Base-by-base conservation (phyloP, 805 yeast genomes). In the Pichia nakasei region DNA sequence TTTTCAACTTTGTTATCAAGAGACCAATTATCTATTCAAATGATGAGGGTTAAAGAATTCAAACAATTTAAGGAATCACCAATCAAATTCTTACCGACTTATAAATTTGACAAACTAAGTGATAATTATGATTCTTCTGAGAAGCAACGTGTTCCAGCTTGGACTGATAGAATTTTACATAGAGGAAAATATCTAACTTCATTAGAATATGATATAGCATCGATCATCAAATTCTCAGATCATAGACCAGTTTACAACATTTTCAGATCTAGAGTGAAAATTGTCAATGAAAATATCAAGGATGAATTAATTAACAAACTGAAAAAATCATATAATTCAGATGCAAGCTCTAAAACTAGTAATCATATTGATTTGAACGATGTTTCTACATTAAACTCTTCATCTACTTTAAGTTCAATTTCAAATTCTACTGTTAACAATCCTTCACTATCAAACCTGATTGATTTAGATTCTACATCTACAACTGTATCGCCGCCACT, bases 191-290 rank as follows among this genome's bases (percentile, higher is more conserved):
- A 64, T 17, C 54, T 88, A 35, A 64, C 68, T 35, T 93, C 86
- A 38, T 57, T 79, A 49, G 78, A 78, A 42, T 93, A 93, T 59
- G 75, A 79, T 43, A 75, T 82, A 40, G 78, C 80, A 1, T 76
- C 76, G 51, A 63, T 63, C 20, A 61, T 91, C 35, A 58, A 57
- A 44, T 71, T 81, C 45, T 86, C 96, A 44, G 98, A 93, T 58
- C 98, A 93, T 60, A 80, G 86, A 47, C 98, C 98, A 0, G 96
- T 93, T 3, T 93, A 73, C 61, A 88, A 91, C 4, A 78, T 87
- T 1, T 88, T 83, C 56, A 66, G 69, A 29, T 76, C 85, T 13
- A 68, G 65, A 18, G 89, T 86, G 18, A 73, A 76, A 43, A 74
- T 85, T 44, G 70, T 89, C 27, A 83, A 93, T 59, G 83, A 83